These are phyloP conservation scores for Penicillium glabrum DNA, from an alignment of 2,329 filamentous ascomycete species.

Conservation along the genomic window DNA sequence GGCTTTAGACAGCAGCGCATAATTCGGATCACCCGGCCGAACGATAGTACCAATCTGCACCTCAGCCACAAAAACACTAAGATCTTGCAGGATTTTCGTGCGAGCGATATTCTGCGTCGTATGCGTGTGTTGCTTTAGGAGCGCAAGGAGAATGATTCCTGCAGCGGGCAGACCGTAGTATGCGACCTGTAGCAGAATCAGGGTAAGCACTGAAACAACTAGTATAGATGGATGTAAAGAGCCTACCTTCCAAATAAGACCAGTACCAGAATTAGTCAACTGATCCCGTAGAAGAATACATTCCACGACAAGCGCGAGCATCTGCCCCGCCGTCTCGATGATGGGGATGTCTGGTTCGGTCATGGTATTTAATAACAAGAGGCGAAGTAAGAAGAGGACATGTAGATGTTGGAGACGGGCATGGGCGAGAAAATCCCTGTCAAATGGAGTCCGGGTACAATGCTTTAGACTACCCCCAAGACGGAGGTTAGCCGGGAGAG, in stretches of 20 bases:
- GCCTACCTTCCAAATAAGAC: constrained; percentile 29
- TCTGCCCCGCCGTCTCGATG: constrained; percentile 27
- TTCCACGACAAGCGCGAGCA: constrained; percentile 29
- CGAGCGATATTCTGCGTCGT: constrained; percentile 11
- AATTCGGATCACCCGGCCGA: constrained; percentile 24
- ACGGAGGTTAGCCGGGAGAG: constrained; percentile 23
- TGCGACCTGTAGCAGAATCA: constrained; percentile 17
- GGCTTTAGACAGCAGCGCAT: constrained; percentile 23
- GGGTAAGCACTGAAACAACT: not conserved
- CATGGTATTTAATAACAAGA: constrained; percentile 23
- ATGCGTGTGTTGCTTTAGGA: constrained; percentile 22
- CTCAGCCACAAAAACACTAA: constrained; percentile 31
- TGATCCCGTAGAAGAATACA: constrained; percentile 27
- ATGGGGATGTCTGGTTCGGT: constrained; percentile 26
- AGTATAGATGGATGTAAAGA: not conserved
- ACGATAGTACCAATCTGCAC: constrained; percentile 27
- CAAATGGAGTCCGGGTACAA: constrained; percentile 19
- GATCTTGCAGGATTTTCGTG: constrained; percentile 24
- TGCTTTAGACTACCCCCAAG: constrained; percentile 23
- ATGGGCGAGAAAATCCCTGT: constrained; percentile 26
- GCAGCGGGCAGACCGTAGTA: constrained; percentile 32
- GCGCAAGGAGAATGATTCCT: constrained; percentile 29
- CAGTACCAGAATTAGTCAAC: constrained; percentile 27
- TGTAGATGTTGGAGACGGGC: constrained; percentile 28
- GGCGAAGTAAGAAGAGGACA: constrained; percentile 26